Conservation (phyloP, 176 grass and related monocot species). For the Tillandsia leiboldiana region DNA sequence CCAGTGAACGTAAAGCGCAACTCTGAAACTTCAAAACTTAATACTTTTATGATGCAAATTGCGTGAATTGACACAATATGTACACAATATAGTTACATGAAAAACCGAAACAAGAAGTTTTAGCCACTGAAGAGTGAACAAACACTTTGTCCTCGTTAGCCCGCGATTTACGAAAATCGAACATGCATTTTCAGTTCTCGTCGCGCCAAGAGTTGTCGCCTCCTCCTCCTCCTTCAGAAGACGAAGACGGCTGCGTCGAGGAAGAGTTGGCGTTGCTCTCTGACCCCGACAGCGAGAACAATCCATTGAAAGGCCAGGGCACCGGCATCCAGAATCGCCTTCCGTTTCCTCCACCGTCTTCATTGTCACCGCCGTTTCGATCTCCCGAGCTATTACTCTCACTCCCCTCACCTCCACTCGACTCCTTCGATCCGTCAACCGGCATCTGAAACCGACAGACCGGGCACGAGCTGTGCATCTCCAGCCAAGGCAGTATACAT, state of each 20-base stretch:
- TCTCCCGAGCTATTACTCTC: not conserved
- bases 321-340: not conserved
- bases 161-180: not conserved
- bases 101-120: not conserved
- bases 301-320: not conserved
- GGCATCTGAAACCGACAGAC: constrained; percentile 20
- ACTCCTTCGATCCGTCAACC: constrained; percentile 1
- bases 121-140: not conserved
- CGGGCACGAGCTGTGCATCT: constrained; percentile 15
- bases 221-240: not conserved
- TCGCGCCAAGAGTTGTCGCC: not conserved
- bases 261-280: not conserved
- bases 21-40: not conserved
- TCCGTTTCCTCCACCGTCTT: not conserved
- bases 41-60: not conserved
- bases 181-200: not conserved
- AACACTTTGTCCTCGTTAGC: no score
- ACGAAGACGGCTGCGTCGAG: not conserved
- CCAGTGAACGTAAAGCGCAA: not conserved
- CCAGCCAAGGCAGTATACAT: constrained; percentile 18
- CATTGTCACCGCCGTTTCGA: not conserved
- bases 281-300: not conserved
- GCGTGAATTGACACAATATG: not conserved
- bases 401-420: not conserved
- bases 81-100: not conserved